Evolutionary conservation across 2,329 filamentous ascomycete species (phyloP), one percentile per base, ranked within the genome.

Genomic region (Phaeoacremonium minimum): DNA sequence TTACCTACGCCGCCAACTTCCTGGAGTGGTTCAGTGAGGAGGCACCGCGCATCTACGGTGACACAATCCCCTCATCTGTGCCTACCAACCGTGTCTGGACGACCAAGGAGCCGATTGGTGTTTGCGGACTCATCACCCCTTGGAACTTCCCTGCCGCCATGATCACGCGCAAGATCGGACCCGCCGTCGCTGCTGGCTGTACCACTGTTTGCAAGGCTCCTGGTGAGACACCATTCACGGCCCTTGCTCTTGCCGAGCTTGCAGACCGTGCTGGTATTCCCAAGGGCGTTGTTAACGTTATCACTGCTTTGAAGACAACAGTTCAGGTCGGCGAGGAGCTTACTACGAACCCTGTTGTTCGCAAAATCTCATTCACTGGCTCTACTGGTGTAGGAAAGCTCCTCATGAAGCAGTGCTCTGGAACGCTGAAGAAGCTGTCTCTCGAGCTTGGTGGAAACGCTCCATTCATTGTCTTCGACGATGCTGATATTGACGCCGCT

Each of bases 341-440:
- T 37, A 94, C 88, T 9, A 84, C 85, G 1, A 80, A 83, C 52
- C 77, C 85, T 4, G 79, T 73, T 3, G 72, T 98, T 46, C 85
- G 85, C 57, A 97, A 97, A 63, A 76, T 97, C 30, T 95, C 88
- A 12, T 98, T 98, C 61, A 97, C 93, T 1, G 93, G 93, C 33
- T 96, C 65, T 15, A 85, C 80, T 1, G 62, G 55, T 30, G 79
- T 85, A 26, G 80, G 80, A 19, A 83, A 83, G 58, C 70, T 83
- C 6, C 77, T 98, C 37, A 95, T 96, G 89, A 85, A 86, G 67
- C 90, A 96, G 63, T 83, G 85, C 9, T 79, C 89, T 0, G 75
- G 77, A 28, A 95, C 89, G 0, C 67, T 96, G 48, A 95, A 95
- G 74, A 72, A 77, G 44, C 53, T 79, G 14, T 90, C 85, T 1